A percentile compares a stretch with the other conserved stretches of the same genome.
Conservation (phyloP, 805 yeast species). For the Starmerella floris region DNA sequence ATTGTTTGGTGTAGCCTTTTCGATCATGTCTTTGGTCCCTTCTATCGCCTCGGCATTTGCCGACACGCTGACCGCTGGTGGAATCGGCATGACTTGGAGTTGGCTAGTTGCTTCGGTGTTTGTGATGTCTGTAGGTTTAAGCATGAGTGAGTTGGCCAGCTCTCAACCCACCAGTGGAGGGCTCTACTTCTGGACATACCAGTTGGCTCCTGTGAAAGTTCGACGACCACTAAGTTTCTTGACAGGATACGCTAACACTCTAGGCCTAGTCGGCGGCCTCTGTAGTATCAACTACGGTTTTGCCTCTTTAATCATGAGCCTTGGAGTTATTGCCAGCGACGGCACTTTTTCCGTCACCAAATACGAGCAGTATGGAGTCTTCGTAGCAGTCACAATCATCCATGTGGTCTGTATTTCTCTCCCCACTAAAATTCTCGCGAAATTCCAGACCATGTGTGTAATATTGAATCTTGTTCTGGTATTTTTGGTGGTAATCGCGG, state of each 20-base stretch:
- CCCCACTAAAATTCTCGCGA: constrained; percentile 44
- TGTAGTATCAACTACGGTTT: constrained; percentile 62
- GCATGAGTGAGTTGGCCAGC: constrained; percentile 54
- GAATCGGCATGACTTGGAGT: constrained; percentile 57
- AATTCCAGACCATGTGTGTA: constrained; percentile 48
- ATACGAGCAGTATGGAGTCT: constrained; percentile 49
- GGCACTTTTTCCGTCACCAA: constrained; percentile 43
- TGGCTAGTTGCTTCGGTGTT: constrained; percentile 50
- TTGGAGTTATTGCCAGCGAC: constrained; percentile 22
- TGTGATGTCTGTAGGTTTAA: constrained; percentile 44
- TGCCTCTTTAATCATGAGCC: constrained; percentile 27
- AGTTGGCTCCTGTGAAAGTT: constrained; percentile 45
- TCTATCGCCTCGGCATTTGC: constrained; percentile 45
- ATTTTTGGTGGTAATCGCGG: constrained; percentile 44
- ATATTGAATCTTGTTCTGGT: constrained; percentile 41
- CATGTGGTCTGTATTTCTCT: constrained; percentile 43
- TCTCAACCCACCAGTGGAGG: constrained; percentile 71
- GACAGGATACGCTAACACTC: constrained; percentile 54
- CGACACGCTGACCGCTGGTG: constrained; percentile 47
- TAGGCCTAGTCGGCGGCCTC: constrained; percentile 53
- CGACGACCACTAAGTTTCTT: constrained; percentile 45
- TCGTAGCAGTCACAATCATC: constrained; percentile 44
- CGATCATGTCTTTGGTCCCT: constrained; percentile 56
- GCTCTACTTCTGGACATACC: constrained; percentile 52
- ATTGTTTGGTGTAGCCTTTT: constrained; percentile 58